Percentiles rank a stretch among this genome's conserved stretches.
Conservation (phyloP, 352 stramenopile genomes). For the Globisporangium paroecandrum region DNA sequence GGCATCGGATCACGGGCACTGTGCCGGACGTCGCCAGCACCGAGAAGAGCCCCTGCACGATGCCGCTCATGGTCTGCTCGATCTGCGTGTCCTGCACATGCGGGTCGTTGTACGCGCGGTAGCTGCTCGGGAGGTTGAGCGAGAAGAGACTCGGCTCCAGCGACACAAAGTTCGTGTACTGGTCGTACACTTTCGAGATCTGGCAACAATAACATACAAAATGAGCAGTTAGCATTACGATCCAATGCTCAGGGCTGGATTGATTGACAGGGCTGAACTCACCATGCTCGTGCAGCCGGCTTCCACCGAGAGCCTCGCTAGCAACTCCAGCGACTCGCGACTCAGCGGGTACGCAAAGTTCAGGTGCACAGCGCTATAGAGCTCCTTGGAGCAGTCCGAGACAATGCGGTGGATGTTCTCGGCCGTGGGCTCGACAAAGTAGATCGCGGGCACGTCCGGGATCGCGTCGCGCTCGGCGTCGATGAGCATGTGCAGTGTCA, state of each 20-base stretch:
- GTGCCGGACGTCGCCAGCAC: slow-evolving; percentile 91
- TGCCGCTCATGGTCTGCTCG: slow-evolving; percentile 65
- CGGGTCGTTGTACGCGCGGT: slow-evolving; percentile 92
- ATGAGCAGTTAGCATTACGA: neutral
- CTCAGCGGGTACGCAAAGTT: slow-evolving; percentile 93
- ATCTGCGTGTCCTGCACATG: slow-evolving; percentile 74
- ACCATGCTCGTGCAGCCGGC: slow-evolving; percentile 78
- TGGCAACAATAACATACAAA: slow-evolving; percentile 15
- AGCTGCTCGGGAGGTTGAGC: slow-evolving; percentile 91
- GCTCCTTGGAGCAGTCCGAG: slow-evolving; percentile 88
- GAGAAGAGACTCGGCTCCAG: slow-evolving; percentile 95
- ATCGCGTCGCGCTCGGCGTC: slow-evolving; percentile 94
- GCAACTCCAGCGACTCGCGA: slow-evolving; percentile 81
- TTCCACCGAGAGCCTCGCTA: slow-evolving; percentile 80
- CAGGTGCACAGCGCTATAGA: slow-evolving; percentile 93
- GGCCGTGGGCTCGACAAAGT: slow-evolving; percentile 95
- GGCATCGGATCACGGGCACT: slow-evolving; percentile 95
- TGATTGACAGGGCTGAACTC: neutral
- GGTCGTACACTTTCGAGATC: slow-evolving; percentile 95
- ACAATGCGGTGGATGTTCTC: slow-evolving; percentile 95
- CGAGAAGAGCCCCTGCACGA: slow-evolving; percentile 88
- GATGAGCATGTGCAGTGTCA: slow-evolving; percentile 97
- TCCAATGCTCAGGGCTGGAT: neutral
- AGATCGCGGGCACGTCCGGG: slow-evolving; percentile 96
- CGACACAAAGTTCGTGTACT: slow-evolving; percentile 97